phyloP scores from a whole-genome alignment of 2,329 filamentous ascomycete genomes.

The Aspergillus novoparasiticus region DNA sequence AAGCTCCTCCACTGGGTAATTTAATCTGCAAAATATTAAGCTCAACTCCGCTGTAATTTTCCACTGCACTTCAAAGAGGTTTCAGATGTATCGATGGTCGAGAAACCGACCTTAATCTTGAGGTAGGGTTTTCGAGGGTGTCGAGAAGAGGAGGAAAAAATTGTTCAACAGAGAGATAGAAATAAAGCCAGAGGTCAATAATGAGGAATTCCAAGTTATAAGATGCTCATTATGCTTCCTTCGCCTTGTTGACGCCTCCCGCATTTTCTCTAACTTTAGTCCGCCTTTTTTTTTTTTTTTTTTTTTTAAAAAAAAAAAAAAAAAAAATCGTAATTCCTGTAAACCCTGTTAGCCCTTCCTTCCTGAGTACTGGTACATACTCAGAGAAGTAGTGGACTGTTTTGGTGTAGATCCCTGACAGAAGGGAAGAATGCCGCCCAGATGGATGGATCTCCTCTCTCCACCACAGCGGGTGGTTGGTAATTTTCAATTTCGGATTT shows the following conservation, averaged over 20 bases:
- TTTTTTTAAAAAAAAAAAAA: too few species aligned
- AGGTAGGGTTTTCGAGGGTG: not conserved
- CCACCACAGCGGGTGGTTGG: conserved; percentile 5
- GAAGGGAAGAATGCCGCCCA: conserved; percentile 18
- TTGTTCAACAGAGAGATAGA: not conserved
- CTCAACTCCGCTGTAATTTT: conserved; percentile 14
- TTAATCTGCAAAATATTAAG: conserved; percentile 24
- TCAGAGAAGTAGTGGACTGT: not conserved
- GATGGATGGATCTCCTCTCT: conserved; percentile 11
- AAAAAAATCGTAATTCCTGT: not conserved
- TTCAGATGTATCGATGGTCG: conserved; percentile 4
- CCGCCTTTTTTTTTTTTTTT: not conserved
- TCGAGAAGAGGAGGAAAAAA: not conserved
- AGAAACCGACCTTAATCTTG: not conserved
- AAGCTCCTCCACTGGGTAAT: conserved; percentile 21
- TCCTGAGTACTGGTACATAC: not conserved
- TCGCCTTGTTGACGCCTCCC: conserved; percentile 15
- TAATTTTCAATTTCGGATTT: conserved; percentile 18
- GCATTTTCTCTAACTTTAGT: conserved; percentile 11
- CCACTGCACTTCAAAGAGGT: not conserved
- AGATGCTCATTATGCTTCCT: conserved; percentile 10
- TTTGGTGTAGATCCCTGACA: conserved; percentile 20
- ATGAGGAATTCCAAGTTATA: conserved; percentile 12
- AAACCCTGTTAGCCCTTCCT: not conserved
- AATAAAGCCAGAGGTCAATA: not conserved